Conservation (phyloP, 2,329 filamentous ascomycete species). For the Mycosphaerella sp. region DNA sequence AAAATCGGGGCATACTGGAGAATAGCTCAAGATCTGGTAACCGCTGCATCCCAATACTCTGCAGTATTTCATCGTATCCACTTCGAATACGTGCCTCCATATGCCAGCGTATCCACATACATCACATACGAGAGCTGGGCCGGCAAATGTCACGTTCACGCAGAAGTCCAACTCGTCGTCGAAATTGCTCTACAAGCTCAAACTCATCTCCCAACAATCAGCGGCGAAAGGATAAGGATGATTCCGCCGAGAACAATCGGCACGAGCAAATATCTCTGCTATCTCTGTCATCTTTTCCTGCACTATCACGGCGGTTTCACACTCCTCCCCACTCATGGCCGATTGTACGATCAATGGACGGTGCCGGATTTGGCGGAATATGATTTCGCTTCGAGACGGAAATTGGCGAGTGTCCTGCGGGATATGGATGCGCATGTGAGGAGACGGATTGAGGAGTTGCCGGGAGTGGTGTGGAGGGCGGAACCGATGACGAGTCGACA, state of each 20-base stretch:
- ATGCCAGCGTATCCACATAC: slow-evolving; percentile 5
- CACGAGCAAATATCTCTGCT: slow-evolving; percentile 18
- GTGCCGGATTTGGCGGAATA: slow-evolving; percentile 13
- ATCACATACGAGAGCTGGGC: slow-evolving; percentile 15
- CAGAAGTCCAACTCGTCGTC: slow-evolving; percentile 12
- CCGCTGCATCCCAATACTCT: not conserved
- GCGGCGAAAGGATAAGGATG: not conserved
- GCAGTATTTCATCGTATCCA: slow-evolving; percentile 2
- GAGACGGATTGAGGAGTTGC: not conserved
- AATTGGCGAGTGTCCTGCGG: slow-evolving; percentile 1
- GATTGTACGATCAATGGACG: slow-evolving; percentile 16
- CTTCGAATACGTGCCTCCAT: slow-evolving; percentile 8
- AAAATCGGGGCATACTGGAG: slow-evolving; percentile 16
- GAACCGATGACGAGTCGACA: slow-evolving; percentile 18
- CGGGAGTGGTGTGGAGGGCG: slow-evolving; percentile 7
- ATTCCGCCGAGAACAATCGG: slow-evolving; percentile 10
- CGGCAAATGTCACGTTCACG: slow-evolving; percentile 14
- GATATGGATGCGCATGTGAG: slow-evolving; percentile 2
- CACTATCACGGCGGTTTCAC: slow-evolving; percentile 7
- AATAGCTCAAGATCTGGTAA: slow-evolving; percentile 4
- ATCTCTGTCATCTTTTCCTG: slow-evolving; percentile 14
- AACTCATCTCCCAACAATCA: not conserved
- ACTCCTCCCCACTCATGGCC: slow-evolving; percentile 7
- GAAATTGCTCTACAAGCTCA: slow-evolving; percentile 3
- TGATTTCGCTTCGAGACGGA: not conserved